Percentiles rank a stretch among this genome's conserved stretches.
Evolutionary conservation across 75 land plant genomes (phyloP).

Genomic region (Pinus tabuliformis): DNA sequence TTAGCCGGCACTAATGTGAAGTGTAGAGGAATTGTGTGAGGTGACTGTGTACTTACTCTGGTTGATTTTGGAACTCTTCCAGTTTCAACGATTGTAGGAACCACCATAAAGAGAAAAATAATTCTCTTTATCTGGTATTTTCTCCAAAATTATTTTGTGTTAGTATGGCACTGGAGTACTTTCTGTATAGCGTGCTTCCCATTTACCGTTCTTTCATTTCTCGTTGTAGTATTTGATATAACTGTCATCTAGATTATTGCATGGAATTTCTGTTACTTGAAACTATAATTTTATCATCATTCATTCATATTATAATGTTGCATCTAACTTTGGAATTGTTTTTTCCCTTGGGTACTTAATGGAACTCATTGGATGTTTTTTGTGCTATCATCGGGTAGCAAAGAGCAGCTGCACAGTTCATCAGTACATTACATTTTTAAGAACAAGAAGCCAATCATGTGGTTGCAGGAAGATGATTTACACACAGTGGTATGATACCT

Average conservation of each 20-base stretch:
- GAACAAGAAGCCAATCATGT: conserved; percentile 54
- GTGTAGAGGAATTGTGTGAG: no score
- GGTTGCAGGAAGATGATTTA: conserved; percentile 64
- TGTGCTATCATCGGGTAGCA: conserved; percentile 26
- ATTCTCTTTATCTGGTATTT: neutral
- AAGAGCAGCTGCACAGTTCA: conserved; percentile 56
- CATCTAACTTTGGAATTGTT: neutral
- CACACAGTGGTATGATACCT: conserved; percentile 57
- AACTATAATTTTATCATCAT: neutral
- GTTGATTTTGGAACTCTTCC: no score
- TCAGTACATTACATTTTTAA: conserved; percentile 43
- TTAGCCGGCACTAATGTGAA: no score
- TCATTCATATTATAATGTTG: neutral
- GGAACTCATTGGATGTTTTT: neutral
- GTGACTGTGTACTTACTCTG: no score
- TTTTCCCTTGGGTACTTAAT: neutral
- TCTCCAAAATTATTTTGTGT: neutral
- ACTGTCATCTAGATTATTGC: no score
- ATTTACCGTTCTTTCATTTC: neutral
- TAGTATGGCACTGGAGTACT: neutral
- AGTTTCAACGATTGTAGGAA: neutral
- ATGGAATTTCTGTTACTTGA: neutral
- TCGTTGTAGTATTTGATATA: neutral
- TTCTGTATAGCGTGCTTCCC: neutral
- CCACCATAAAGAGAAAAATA: neutral